Conservation (phyloP, 2,329 filamentous ascomycete species). For the Penicillium sp. region DNA sequence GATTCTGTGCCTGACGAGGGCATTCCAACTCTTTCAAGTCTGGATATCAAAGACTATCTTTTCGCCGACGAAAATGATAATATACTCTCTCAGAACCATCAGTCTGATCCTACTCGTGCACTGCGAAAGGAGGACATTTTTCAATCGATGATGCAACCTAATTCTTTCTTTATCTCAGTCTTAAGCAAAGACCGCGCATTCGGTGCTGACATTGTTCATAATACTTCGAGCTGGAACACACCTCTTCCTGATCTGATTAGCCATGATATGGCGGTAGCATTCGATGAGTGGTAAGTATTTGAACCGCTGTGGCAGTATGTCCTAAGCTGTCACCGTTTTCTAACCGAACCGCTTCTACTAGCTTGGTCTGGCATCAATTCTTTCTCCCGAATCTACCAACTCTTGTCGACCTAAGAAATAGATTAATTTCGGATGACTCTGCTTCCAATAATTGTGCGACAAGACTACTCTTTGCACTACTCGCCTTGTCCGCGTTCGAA, state of each 20-base stretch:
- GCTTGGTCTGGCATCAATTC: conserved; percentile 21
- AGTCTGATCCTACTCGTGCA: not conserved
- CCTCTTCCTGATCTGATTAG: conserved; percentile 1
- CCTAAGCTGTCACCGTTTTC: no score
- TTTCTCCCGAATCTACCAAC: conserved; percentile 17
- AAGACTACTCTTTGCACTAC: conserved; percentile 20
- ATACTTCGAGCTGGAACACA: not conserved
- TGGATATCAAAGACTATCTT: not conserved
- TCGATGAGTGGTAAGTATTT: conserved; percentile 1
- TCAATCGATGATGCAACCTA: not conserved
- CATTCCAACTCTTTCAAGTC: not conserved
- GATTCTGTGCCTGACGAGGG: not conserved
- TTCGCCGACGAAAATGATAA: not conserved
- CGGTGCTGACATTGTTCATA: not conserved
- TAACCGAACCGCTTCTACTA: not conserved
- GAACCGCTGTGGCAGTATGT: no score
- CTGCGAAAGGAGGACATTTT: not conserved
- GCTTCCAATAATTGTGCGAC: conserved; percentile 12
- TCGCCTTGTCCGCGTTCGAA: conserved; percentile 15
- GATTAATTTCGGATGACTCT: conserved; percentile 6
- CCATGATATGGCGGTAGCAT: not conserved
- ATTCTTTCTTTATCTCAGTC: not conserved
- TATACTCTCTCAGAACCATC: not conserved
- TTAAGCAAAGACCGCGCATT: conserved; percentile 1
- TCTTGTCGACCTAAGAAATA: conserved; percentile 12